Conservation (phyloP, 139 green algal genomes). For the Pedinophyceae sp. region DNA sequence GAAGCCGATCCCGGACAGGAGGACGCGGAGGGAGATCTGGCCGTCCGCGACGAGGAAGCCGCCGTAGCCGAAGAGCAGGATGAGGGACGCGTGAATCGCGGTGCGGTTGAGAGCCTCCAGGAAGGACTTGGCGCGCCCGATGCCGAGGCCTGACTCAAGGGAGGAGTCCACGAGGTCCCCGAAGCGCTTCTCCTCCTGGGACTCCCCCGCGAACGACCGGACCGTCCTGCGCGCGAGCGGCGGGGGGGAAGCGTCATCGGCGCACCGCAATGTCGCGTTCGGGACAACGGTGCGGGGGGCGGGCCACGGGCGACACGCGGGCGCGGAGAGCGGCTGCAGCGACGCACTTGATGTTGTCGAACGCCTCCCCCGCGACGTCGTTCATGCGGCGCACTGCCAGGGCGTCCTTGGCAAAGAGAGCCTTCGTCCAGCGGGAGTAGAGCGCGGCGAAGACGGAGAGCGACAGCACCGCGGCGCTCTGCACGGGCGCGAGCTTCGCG, state of each 20-base stretch:
- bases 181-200: constrained; percentile 66
- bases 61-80: not conserved
- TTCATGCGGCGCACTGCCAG: constrained; percentile 46
- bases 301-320: too few species aligned
- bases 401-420: constrained; percentile 27
- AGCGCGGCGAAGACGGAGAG: constrained; percentile 36
- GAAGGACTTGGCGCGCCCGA: constrained; percentile 53
- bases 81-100: constrained; percentile 53
- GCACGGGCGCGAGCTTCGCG: constrained; percentile 61
- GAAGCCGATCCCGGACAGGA: constrained; percentile 76
- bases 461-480: constrained; percentile 17
- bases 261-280: too few species aligned
- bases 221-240: too few species aligned
- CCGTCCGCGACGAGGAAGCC: constrained; percentile 45
- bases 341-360: constrained; percentile 15
- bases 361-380: constrained; percentile 23
- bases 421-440: constrained; percentile 46
- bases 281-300: too few species aligned
- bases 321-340: too few species aligned
- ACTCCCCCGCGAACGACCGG: constrained; percentile 63
- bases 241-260: constrained; percentile 36
- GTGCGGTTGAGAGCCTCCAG: constrained; percentile 46
- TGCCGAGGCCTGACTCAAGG: constrained; percentile 45
- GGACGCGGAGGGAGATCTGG: constrained; percentile 49
- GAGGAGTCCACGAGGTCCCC: constrained; percentile 32